Conservation (phyloP, 768 basidiomycete species). For the Suillus ampliporus region DNA sequence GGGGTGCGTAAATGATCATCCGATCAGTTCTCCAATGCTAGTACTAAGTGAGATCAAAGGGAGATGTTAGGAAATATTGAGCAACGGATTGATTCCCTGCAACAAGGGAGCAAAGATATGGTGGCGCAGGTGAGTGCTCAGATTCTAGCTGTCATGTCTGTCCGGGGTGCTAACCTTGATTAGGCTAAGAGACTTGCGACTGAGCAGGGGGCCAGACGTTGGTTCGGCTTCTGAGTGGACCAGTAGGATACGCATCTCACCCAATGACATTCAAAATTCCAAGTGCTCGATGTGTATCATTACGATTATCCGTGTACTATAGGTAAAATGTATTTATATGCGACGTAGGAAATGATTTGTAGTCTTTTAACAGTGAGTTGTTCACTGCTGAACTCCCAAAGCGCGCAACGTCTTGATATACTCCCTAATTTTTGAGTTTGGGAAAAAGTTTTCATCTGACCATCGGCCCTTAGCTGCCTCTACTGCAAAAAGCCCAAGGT, state of each 20-base stretch:
- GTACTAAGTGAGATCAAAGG: conserved; percentile 36
- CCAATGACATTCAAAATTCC: background rate
- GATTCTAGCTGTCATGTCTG: too few relatives aligned
- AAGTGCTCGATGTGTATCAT: background rate
- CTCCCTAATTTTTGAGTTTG: conserved; percentile 23
- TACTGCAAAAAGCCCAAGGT: conserved; percentile 23
- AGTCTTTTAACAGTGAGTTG: background rate
- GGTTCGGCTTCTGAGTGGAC: conserved; percentile 60
- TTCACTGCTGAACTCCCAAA: background rate
- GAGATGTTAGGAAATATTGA: conserved; percentile 66
- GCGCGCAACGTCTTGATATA: background rate
- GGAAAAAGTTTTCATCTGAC: conserved; percentile 25
- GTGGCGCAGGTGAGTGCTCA: conserved; percentile 54
- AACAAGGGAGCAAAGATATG: conserved; percentile 70
- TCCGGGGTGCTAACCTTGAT: background rate
- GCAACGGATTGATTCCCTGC: conserved; percentile 66
- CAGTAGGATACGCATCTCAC: background rate
- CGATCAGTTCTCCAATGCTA: background rate
- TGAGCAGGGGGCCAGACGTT: conserved; percentile 65
- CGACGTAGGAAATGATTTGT: background rate
- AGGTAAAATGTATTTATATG: background rate
- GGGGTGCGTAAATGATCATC: conserved; percentile 49
- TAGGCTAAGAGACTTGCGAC: conserved; percentile 70
- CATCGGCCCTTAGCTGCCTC: conserved; percentile 25
- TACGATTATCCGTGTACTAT: background rate